Percentiles rank a stretch among this genome's conserved stretches.
phyloP scores from a whole-genome alignment of 164 flowering plant species.

The Nymphaea thermarum region DNA sequence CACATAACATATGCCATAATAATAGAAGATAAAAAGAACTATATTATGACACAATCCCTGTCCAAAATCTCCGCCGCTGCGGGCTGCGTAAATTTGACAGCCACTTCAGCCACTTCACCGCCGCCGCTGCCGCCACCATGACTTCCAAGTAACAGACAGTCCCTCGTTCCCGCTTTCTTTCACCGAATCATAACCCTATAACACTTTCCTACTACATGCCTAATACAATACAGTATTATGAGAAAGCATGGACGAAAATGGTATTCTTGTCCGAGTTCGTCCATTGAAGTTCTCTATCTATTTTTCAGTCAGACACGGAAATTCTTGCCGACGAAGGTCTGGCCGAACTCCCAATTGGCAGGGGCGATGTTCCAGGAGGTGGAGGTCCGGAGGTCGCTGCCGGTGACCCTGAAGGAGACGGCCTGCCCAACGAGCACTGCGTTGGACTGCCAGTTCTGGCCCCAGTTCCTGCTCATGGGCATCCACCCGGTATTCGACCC shows the following conservation, averaged over 20 bases:
- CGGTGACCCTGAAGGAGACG: constrained; percentile 53
- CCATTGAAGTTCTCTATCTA: background rate
- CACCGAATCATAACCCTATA: background rate
- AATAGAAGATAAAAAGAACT: background rate
- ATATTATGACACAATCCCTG: background rate
- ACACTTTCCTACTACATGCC: background rate
- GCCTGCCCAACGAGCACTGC: constrained; percentile 47
- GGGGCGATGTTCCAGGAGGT: constrained; percentile 59
- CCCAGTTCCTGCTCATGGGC: constrained; percentile 61
- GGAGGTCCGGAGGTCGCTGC: constrained; percentile 48
- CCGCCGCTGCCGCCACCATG: background rate
- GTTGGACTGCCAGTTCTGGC: constrained; percentile 74
- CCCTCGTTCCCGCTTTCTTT: background rate
- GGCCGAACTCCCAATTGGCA: constrained; percentile 67
- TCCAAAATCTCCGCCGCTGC: background rate
- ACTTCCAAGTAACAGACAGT: background rate
- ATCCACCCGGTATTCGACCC: constrained; percentile 55
- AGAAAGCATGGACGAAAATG: no score
- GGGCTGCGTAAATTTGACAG: background rate
- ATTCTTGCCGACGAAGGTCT: constrained; percentile 56
- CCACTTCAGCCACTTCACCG: background rate
- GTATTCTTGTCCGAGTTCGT: background rate
- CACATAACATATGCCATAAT: background rate
- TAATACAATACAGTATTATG: background rate
- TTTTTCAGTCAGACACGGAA: constrained; percentile 32